Evolutionary conservation across 2,329 filamentous ascomycete species (phyloP).

Genomic region (Colletotrichum sp.): DNA sequence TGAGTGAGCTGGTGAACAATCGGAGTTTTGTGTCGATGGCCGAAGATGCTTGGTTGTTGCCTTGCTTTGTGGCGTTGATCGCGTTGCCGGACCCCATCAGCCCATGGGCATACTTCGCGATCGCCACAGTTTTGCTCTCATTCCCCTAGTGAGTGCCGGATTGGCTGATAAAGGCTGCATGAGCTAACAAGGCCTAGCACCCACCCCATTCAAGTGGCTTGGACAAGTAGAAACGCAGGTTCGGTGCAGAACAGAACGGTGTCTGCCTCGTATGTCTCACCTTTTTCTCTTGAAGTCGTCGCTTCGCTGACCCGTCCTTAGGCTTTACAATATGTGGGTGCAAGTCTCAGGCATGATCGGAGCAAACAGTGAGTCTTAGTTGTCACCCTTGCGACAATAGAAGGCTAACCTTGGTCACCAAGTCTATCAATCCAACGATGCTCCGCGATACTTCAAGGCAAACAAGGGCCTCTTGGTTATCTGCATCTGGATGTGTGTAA

Average conservation of each 20-base stretch:
- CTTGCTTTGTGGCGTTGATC: conserved; percentile 54
- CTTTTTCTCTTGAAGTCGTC: conserved; percentile 41
- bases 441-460: conserved; percentile 41
- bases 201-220: conserved; percentile 62
- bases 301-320: background rate
- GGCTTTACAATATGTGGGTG: conserved; percentile 56
- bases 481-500: conserved; percentile 43
- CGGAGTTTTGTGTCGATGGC: conserved; percentile 53
- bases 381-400: accelerated
- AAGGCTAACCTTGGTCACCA: background rate
- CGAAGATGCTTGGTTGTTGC: conserved; percentile 57
- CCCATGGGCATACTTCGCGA: conserved; percentile 53
- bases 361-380: conserved; percentile 31
- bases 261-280: conserved; percentile 47
- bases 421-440: conserved; percentile 40
- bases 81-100: conserved; percentile 39
- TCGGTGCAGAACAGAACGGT: conserved; percentile 64
- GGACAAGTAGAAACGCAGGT: conserved; percentile 62
- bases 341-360: conserved; percentile 39
- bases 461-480: conserved; percentile 40
- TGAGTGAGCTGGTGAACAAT: conserved; percentile 55
- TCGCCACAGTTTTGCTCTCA: conserved; percentile 52
- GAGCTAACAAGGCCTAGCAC: conserved; percentile 24
- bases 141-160: conserved; percentile 49
- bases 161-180: background rate